phyloP scores from a whole-genome alignment of 208 protist species.

The Angomonas ambiguus region DNA sequence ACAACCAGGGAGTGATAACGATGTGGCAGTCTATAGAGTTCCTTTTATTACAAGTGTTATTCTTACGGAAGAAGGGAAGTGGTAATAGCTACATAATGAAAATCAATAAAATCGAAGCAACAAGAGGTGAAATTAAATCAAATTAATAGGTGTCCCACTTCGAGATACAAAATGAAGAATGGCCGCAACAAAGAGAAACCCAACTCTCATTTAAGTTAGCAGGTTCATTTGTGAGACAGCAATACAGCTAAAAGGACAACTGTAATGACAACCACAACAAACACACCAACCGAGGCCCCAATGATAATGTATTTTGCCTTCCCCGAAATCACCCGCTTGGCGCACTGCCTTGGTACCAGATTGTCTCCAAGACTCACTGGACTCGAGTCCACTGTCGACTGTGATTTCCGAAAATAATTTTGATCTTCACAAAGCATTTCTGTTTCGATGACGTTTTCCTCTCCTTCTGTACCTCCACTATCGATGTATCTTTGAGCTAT shows the following conservation, averaged over 20 bases:
- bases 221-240: neutral
- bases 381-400: neutral
- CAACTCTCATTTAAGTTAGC: no score
- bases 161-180: no score
- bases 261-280: slow-evolving; percentile 11
- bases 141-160: no score
- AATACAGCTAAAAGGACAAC: slow-evolving; percentile 4
- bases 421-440: slow-evolving; percentile 4
- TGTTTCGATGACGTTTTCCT: slow-evolving; percentile 18
- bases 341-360: neutral
- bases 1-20: no score
- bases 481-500: neutral
- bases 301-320: neutral
- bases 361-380: neutral
- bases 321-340: neutral
- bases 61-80: no score
- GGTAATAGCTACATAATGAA: no score
- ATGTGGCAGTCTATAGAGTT: no score
- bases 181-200: no score
- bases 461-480: neutral
- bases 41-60: no score
- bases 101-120: slow-evolving; percentile 1
- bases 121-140: no score
- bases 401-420: neutral
- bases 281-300: neutral